Base-by-base conservation (phyloP, 108 stramenopile species). In the Pelagomonas calceolata region DNA sequence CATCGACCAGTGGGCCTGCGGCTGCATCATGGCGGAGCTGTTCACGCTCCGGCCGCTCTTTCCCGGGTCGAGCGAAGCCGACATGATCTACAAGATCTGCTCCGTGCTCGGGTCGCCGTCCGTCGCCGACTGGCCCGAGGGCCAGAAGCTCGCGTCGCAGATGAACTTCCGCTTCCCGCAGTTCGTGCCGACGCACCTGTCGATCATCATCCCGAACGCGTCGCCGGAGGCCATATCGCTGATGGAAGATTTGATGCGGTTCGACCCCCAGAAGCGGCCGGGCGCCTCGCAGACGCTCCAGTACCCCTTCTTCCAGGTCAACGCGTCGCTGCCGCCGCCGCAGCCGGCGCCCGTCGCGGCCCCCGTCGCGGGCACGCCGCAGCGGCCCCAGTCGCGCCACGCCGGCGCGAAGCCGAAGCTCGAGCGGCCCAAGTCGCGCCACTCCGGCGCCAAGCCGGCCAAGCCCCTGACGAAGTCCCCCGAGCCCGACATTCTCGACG, bases 1-100 rank as follows among this genome's bases (percentile, higher is more conserved):
- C 37, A 88, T 96, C 71, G 98, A 99, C 82, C 73, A 90, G 43
- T 99, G 91, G 73, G 96, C 94, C 18, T 76, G 86, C 66, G 98
- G 95, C 15, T 88, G 92, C 76, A 87, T 99, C 60, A 81, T 94
- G 46, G 91, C 90, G 0, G 98, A 99, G 77, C 74, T 97, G 44
- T 90, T 88, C 70, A 86, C 84, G n/a, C 78, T 94, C 30, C 68
- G 75, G 29, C 94, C 98, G 3, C 86, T 99, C 65, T 94, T 99
- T 73, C 96, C 96, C 0, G 96, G 96, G 17, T 77, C 74, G 51
- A 80, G 78, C 68, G 96, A 99, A 76, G 78, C 92, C 30, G 94
- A 95, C 77, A 91, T 96, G 82, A 75, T 97, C 26, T 80, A 85
- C 76, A 89, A 88, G 37, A 91, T 97, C 37, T 79, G 84, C 73